A percentile compares a stretch with the other conserved stretches of the same genome.
Conservation (phyloP, 306 rosid species). For the Cicer arietinum region DNA sequence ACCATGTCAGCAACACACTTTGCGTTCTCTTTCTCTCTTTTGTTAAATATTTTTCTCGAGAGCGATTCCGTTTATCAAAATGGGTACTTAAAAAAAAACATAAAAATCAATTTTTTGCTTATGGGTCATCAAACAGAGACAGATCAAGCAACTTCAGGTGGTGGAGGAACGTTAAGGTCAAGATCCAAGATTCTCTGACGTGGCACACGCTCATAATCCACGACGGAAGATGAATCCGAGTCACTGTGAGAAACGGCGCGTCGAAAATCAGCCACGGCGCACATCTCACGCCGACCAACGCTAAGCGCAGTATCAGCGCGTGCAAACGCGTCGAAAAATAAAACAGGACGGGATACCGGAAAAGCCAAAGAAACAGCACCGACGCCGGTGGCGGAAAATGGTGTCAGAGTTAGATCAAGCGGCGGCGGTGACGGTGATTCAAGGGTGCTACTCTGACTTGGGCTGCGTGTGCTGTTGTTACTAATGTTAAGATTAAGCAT, state of each 20-base stretch:
- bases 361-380: slow-evolving; percentile 4
- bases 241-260: slow-evolving; percentile 50
- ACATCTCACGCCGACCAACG: slow-evolving; percentile 47
- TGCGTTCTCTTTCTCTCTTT: not conserved
- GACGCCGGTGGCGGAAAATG: slow-evolving; percentile 22
- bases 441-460: slow-evolving; percentile 73
- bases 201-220: slow-evolving; percentile 50
- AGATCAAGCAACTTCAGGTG: slow-evolving; percentile 63
- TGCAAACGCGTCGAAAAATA: slow-evolving; percentile 66
- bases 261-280: slow-evolving; percentile 36
- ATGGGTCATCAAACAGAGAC: slow-evolving; percentile 5
- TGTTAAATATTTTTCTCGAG: slow-evolving; percentile 5
- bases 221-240: slow-evolving; percentile 62
- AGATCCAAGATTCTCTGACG: slow-evolving; percentile 57
- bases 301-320: slow-evolving; percentile 36
- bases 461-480: slow-evolving; percentile 42
- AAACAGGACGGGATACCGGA: slow-evolving; percentile 52
- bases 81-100: slow-evolving; percentile 1
- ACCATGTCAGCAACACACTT: slow-evolving; percentile 44
- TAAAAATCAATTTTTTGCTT: slow-evolving; percentile 13
- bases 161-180: slow-evolving; percentile 77
- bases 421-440: slow-evolving; percentile 59
- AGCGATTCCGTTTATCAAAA: slow-evolving; percentile 35
- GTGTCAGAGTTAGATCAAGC: slow-evolving; percentile 50
- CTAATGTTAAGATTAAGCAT: slow-evolving; percentile 3